phyloP scores from a whole-genome alignment of 345 rosid species.

The Ricinus communis region DNA sequence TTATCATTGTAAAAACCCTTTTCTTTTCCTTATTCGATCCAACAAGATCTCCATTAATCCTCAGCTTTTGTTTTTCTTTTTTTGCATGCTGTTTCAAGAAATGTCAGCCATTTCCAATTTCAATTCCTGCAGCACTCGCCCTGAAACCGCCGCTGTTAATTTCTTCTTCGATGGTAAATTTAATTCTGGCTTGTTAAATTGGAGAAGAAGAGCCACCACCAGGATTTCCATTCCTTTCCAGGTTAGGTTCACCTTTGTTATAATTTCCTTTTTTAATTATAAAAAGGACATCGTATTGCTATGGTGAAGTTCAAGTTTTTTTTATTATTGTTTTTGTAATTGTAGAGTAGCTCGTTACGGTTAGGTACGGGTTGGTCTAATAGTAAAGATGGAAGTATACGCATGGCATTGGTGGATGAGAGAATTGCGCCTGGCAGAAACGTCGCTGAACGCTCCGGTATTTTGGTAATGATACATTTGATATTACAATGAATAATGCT shows the following conservation, averaged over 20 bases:
- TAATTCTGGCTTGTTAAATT: neutral
- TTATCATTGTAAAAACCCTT: no score
- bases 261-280: no score
- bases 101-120: conserved; percentile 13
- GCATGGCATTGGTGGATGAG: conserved; percentile 76
- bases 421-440: conserved; percentile 43
- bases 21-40: neutral
- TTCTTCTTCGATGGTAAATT: neutral
- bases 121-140: neutral
- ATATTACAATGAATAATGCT: neutral
- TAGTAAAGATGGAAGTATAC: conserved; percentile 21
- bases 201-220: neutral
- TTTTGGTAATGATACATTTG: conserved; percentile 44
- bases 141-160: neutral
- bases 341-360: conserved; percentile 46
- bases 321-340: neutral
- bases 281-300: no score
- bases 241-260: no score
- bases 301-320: no score
- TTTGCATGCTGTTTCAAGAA: neutral
- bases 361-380: conserved; percentile 25
- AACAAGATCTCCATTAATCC: neutral
- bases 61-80: no score
- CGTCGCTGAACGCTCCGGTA: conserved; percentile 47
- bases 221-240: conserved; percentile 10